Conservation (phyloP, 495 filamentous ascomycete genomes). For the Penicilliopsis zonata region DNA sequence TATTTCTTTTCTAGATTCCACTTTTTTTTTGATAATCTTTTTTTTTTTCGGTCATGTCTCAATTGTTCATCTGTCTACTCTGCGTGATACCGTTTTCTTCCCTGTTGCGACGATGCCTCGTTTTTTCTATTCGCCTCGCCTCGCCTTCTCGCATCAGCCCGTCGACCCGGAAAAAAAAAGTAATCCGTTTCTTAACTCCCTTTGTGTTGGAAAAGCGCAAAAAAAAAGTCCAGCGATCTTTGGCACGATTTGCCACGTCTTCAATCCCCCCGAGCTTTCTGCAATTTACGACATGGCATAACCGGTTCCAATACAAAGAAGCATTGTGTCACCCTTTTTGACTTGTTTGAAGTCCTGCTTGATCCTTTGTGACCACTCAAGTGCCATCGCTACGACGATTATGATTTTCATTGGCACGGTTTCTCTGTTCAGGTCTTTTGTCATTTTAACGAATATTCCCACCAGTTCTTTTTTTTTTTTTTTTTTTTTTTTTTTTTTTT, state of each 20-base stretch:
- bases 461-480: conserved; percentile 17
- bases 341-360: conserved; percentile 4
- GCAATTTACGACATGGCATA: not conserved
- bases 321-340: conserved; percentile 10
- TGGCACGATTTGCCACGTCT: not conserved
- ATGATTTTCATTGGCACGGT: conserved; percentile 35
- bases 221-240: conserved; percentile 1
- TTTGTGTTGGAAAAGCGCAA: not conserved
- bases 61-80: conserved; percentile 10
- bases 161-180: too few species aligned
- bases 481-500: conserved; percentile 9
- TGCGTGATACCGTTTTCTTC: conserved; percentile 1
- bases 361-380: conserved; percentile 8
- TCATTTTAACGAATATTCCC: not conserved
- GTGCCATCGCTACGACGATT: conserved; percentile 30
- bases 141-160: not conserved
- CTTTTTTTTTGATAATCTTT: conserved; percentile 19
- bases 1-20: conserved; percentile 2
- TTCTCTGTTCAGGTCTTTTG: too few species aligned
- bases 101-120: conserved; percentile 26
- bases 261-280: not conserved
- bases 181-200: not conserved
- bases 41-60: conserved; percentile 16
- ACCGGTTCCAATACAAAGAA: too few species aligned
- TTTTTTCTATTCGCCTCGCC: conserved; percentile 8